Percentiles rank a stretch among this genome's conserved stretches.
phyloP scores from a whole-genome alignment of 2,329 filamentous ascomycete genomes.

The Aureobasidium sp. region DNA sequence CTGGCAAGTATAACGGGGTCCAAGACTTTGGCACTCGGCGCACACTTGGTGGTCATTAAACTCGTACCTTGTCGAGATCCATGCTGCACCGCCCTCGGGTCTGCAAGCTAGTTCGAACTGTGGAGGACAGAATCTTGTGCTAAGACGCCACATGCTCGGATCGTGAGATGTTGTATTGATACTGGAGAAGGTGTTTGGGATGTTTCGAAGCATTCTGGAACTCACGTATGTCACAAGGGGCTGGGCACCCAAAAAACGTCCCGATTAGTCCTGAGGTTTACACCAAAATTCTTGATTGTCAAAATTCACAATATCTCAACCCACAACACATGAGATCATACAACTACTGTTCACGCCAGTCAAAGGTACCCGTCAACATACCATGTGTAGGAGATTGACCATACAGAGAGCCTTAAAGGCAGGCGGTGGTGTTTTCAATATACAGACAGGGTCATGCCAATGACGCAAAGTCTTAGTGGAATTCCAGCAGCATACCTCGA shows the following conservation, averaged over 20 bases:
- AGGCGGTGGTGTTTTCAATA: not conserved
- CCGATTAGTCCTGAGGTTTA: not conserved
- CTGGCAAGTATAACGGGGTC: not conserved
- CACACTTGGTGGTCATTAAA: too few species aligned
- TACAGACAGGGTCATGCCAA: too few species aligned
- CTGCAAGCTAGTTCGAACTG: not conserved
- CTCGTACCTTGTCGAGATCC: not conserved
- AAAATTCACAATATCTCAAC: not conserved
- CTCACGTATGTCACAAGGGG: too few species aligned
- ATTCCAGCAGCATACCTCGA: too few species aligned
- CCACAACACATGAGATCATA: not conserved
- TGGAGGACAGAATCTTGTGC: not conserved
- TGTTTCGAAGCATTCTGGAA: not conserved
- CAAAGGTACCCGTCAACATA: not conserved
- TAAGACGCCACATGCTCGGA: not conserved
- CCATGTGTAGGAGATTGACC: not conserved
- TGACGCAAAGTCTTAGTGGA: not conserved
- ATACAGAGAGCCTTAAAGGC: not conserved
- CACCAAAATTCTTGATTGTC: not conserved
- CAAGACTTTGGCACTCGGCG: not conserved
- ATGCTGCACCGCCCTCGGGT: not conserved
- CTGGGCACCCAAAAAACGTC: too few species aligned
- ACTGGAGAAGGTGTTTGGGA: not conserved
- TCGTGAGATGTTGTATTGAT: not conserved
- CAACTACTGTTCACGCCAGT: not conserved